Percentiles rank a stretch among this genome's conserved stretches.
Evolutionary conservation across 2,329 filamentous ascomycete genomes (phyloP).

Genomic region (Fusarium denticulatum): DNA sequence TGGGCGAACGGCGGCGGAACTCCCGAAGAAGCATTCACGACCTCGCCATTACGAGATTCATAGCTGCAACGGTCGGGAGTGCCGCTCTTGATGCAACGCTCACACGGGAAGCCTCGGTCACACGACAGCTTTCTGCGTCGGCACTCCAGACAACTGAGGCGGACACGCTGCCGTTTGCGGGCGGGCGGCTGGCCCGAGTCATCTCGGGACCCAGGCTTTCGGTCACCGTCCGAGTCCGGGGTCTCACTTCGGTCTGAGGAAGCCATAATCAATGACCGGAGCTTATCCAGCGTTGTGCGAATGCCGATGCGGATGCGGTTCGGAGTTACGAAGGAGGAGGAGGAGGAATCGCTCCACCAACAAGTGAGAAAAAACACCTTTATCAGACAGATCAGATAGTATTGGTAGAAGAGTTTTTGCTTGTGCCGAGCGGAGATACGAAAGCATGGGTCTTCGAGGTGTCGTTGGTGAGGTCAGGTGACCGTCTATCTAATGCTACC

Average conservation of each 20-base stretch:
- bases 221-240: slow-evolving; percentile 51
- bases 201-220: slow-evolving; percentile 41
- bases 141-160: slow-evolving; percentile 69
- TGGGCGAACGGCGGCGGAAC: slow-evolving; percentile 55
- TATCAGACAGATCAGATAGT: slow-evolving; percentile 57
- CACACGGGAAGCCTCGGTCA: slow-evolving; percentile 69
- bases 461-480: slow-evolving; percentile 7
- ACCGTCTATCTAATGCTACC: background rate
- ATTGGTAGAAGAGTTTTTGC: slow-evolving; percentile 40
- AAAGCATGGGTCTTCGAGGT: slow-evolving; percentile 13
- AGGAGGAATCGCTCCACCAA: slow-evolving; percentile 33
- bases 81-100: slow-evolving; percentile 70
- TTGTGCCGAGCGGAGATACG: slow-evolving; percentile 49
- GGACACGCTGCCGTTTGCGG: slow-evolving; percentile 68
- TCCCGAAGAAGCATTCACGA: slow-evolving; percentile 59
- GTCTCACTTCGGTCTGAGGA: slow-evolving; percentile 51
- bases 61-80: slow-evolving; percentile 69
- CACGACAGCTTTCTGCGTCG: slow-evolving; percentile 70
- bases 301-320: slow-evolving; percentile 40
- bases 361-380: slow-evolving; percentile 46
- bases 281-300: slow-evolving; percentile 25
- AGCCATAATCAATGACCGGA: slow-evolving; percentile 38
- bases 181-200: slow-evolving; percentile 52
- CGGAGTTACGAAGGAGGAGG: slow-evolving; percentile 50
- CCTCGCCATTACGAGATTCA: slow-evolving; percentile 64